These are phyloP conservation scores for Smittium mucronatum DNA, from an alignment of 371 early-diverging fungal species.

Conservation along the genomic window DNA sequence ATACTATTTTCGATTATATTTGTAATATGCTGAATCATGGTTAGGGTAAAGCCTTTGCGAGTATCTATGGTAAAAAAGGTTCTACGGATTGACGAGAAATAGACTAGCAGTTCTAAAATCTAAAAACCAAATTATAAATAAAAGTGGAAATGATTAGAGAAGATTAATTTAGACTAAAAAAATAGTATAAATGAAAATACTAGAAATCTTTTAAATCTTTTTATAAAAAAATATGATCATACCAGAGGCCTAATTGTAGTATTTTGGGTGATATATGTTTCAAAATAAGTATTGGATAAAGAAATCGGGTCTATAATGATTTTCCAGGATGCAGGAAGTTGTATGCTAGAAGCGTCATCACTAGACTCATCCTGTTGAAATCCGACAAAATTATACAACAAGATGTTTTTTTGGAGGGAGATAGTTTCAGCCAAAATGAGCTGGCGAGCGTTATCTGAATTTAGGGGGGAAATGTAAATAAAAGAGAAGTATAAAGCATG, in stretches of 20 bases:
- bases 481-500: background rate
- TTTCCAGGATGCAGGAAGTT: conserved; percentile 73
- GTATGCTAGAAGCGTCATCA: conserved; percentile 66
- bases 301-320: conserved; percentile 47
- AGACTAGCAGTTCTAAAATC: conserved; percentile 71
- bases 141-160: too few species aligned
- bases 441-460: conserved; percentile 28
- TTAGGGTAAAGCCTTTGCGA: conserved; percentile 48
- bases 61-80: conserved; percentile 67
- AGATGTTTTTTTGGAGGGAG: conserved; percentile 49
- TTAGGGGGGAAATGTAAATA: background rate
- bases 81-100: conserved; percentile 64
- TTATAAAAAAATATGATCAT: background rate
- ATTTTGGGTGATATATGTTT: conserved; percentile 45
- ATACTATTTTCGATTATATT: conserved; percentile 47
- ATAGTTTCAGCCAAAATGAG: conserved; percentile 35
- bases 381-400: conserved; percentile 79
- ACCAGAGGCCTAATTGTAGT: conserved; percentile 29
- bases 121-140: too few species aligned
- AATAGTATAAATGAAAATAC: conserved; percentile 9
- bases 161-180: too few species aligned
- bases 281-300: conserved; percentile 58
- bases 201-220: background rate
- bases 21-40: conserved; percentile 54
- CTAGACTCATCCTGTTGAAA: conserved; percentile 70